These are phyloP conservation scores for Pterocarpus santalinus DNA, from an alignment of 306 rosid species.

Conservation along the genomic window DNA sequence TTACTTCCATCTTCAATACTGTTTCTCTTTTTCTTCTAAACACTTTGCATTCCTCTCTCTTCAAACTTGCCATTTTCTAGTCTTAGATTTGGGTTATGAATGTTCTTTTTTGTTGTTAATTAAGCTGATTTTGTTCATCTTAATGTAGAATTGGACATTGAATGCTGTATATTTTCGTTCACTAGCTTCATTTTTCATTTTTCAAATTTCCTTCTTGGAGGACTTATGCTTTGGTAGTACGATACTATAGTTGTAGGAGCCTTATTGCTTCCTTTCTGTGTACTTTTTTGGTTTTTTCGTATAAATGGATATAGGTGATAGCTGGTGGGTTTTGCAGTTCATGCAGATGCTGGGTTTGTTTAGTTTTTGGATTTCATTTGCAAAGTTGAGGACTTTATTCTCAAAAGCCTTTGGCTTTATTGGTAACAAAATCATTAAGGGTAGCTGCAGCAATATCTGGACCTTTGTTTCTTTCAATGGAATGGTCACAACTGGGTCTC, in stretches of 20 bases:
- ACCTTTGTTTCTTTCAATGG: slow-evolving; percentile 60
- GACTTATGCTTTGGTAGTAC: slow-evolving; percentile 13
- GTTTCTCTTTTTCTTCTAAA: background rate
- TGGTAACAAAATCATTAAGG: slow-evolving; percentile 57
- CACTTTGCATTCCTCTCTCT: background rate
- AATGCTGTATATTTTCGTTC: slow-evolving; percentile 11
- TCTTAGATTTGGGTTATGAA: slow-evolving; percentile 34
- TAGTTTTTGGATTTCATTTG: slow-evolving; percentile 55
- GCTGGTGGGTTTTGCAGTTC: slow-evolving; percentile 50
- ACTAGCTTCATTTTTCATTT: background rate
- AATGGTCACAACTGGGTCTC: slow-evolving; percentile 60
- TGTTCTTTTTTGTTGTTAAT: slow-evolving; percentile 34
- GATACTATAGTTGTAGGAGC: slow-evolving; percentile 6
- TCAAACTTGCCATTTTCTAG: slow-evolving; percentile 35
- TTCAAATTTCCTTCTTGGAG: slow-evolving; percentile 17
- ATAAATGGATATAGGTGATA: slow-evolving; percentile 47
- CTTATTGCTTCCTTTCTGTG: slow-evolving; percentile 11
- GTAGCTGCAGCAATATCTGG: slow-evolving; percentile 55
- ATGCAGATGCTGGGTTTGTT: slow-evolving; percentile 60
- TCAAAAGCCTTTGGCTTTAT: slow-evolving; percentile 48
- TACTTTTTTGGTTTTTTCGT: background rate
- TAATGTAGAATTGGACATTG: slow-evolving; percentile 16
- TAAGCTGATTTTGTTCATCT: slow-evolving; percentile 14
- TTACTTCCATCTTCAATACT: background rate
- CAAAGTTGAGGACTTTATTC: slow-evolving; percentile 55